A percentile compares a stretch with the other conserved stretches of the same genome.
These are phyloP conservation scores for Fusarium sp. DNA, from an alignment of 2,329 filamentous ascomycete genomes.

Conservation along the genomic window DNA sequence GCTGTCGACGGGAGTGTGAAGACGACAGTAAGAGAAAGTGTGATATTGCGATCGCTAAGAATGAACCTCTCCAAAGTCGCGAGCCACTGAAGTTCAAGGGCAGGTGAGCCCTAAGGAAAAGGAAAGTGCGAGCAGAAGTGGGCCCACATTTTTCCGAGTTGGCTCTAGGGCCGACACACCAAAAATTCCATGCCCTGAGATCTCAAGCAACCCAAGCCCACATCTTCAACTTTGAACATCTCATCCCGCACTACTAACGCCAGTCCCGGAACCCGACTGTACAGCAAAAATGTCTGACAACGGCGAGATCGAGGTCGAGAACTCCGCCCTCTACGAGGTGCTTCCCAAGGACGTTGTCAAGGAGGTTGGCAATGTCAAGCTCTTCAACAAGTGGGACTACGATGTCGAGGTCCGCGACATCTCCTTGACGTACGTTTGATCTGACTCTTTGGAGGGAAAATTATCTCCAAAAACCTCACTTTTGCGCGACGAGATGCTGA, in stretches of 20 bases:
- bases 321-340: constrained; percentile 78
- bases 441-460: constrained; percentile 13
- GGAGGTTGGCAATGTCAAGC: constrained; percentile 92
- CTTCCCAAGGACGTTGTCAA: constrained; percentile 93
- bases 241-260: constrained; percentile 54
- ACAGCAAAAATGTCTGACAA: constrained; percentile 86
- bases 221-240: constrained; percentile 44
- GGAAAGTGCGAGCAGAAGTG: constrained; percentile 19
- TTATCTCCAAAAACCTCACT: constrained; percentile 30
- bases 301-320: constrained; percentile 94
- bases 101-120: constrained; percentile 31
- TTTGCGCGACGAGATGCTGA: constrained; percentile 50
- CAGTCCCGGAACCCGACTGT: constrained; percentile 53
- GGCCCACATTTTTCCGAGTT: constrained; percentile 5
- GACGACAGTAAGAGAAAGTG: constrained; percentile 49
- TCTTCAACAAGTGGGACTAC: constrained; percentile 98
- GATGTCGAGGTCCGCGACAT: constrained; percentile 99
- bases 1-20: constrained; percentile 51
- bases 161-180: constrained; percentile 9
- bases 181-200: constrained; percentile 16
- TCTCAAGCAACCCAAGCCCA: constrained; percentile 22
- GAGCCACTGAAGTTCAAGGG: constrained; percentile 51
- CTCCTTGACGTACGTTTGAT: constrained; percentile 87
- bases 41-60: constrained; percentile 41
- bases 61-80: constrained; percentile 29